Evolutionary conservation across 1,139 yeast species (phyloP), one percentile per base, ranked within the genome.

Genomic region (Geotrichum klebahnii): DNA sequence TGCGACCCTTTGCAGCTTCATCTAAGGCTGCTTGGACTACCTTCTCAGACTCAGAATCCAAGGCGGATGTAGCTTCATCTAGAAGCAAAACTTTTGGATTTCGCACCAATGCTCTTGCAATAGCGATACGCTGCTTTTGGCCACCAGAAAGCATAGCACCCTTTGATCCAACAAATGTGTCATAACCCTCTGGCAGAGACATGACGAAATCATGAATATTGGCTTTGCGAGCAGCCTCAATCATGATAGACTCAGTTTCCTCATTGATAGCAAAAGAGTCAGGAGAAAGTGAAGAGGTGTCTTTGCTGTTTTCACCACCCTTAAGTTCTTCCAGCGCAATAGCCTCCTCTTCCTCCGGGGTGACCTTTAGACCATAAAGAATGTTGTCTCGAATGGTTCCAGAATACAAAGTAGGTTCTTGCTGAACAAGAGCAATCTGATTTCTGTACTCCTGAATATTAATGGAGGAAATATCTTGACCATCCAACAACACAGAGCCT

Each of bases 311-410:
- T 10, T 46, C 46, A 14, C n/a, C 23, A n/a, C 24, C 38, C n/a
- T 41, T 44, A 8, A 31, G 28, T 16, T 46, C 62, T 24, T 80
- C 76, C 20, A 68, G 66, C 5, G 78, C 75, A 6, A 16, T 10
- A 38, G 28, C 8, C n/a, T 14, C 33, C 12, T 69, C 65, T 55
- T 83, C 81, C 26, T 71, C 70, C 3, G 79, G 75, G 0, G 83
- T 76, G 37, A 84, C 79, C 50, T 12, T 24, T 43, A 81, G 62
- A 1, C 97, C 97, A 61, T 88, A 84, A 26, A 80, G 70, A 46
- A 92, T 82, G 62, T 92, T 90, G 40, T 89, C 96, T 48, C 82
- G 75, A 33, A 90, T 79, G 0, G 94, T 80, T 2, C 97, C 97
- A 42, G 95, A 85, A 74, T 89, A 88, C 46, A 90, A 72, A 50